phyloP scores from a whole-genome alignment of 768 basidiomycete species.

The Polyporus arcularius region DNA sequence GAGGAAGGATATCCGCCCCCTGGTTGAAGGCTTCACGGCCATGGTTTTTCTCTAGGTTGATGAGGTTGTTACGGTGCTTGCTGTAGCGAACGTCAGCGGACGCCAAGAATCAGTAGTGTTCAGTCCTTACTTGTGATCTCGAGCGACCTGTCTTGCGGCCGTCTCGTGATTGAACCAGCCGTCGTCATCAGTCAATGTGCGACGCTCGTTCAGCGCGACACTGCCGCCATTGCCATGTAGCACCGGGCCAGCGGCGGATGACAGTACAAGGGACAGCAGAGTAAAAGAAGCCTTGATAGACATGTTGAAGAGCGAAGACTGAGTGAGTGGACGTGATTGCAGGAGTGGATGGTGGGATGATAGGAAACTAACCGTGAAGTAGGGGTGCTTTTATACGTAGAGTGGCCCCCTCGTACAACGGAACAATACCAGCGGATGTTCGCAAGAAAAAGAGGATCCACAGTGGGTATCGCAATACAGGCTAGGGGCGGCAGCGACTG shows the following conservation, averaged over 20 bases:
- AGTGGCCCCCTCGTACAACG: too few species aligned
- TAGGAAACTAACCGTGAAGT: background rate
- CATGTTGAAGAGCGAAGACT: background rate
- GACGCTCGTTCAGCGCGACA: slow-evolving; percentile 16
- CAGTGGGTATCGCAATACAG: too few species aligned
- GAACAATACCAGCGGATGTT: too few species aligned
- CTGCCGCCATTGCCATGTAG: background rate
- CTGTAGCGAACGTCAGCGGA: slow-evolving; percentile 1
- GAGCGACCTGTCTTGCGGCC: slow-evolving; percentile 14
- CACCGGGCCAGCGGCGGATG: background rate
- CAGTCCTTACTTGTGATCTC: slow-evolving; percentile 20
- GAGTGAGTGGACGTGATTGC: background rate
- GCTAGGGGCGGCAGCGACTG: too few species aligned
- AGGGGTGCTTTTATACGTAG: background rate
- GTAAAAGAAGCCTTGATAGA: background rate
- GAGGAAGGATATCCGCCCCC: slow-evolving; percentile 30
- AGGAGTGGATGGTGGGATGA: background rate
- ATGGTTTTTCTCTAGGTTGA: slow-evolving; percentile 14
- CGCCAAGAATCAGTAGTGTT: too few species aligned
- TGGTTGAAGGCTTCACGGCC: slow-evolving; percentile 19
- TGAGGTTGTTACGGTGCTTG: slow-evolving; percentile 22
- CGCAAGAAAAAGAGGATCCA: too few species aligned
- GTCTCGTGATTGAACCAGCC: slow-evolving; percentile 20
- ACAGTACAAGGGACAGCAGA: background rate
- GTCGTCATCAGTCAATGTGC: background rate